These are phyloP conservation scores for Eimeria brunetti DNA, from an alignment of 169 alveolate genomes.

Conservation along the genomic window DNA sequence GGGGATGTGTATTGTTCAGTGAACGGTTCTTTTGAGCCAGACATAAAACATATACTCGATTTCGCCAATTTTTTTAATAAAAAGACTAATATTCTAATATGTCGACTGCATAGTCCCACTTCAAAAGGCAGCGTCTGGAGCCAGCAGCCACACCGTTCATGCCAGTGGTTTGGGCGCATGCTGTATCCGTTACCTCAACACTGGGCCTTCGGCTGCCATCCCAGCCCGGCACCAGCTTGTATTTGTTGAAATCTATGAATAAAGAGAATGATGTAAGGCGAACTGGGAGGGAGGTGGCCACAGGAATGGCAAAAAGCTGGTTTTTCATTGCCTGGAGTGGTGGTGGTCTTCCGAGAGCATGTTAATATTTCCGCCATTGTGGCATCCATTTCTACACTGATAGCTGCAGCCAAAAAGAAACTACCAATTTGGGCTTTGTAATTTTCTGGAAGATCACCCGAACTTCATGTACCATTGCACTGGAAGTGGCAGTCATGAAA, in stretches of 20 bases:
- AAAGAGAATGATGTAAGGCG: background rate
- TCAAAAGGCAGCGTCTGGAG: background rate
- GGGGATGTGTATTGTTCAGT: background rate
- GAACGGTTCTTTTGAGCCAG: background rate
- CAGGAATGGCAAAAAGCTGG: background rate
- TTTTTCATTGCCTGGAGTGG: background rate
- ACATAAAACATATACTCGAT: background rate
- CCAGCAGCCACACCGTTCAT: background rate
- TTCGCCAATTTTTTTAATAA: background rate
- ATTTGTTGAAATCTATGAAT: background rate
- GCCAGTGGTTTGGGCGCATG: constrained; percentile 5
- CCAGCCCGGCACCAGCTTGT: background rate
- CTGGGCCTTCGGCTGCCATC: background rate
- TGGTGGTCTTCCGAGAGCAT: background rate
- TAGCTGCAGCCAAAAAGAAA: background rate
- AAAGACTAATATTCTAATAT: background rate
- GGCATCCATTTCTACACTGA: background rate
- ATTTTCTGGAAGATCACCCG: too few relatives aligned
- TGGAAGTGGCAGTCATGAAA: background rate
- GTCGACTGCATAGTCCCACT: background rate
- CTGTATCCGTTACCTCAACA: background rate
- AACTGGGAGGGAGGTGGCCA: background rate
- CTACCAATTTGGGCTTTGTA: background rate
- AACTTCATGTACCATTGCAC: background rate
- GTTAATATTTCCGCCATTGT: background rate